These are phyloP conservation scores for Aspergillus unguis DNA, from an alignment of 2,329 filamentous ascomycete species.

Conservation along the genomic window DNA sequence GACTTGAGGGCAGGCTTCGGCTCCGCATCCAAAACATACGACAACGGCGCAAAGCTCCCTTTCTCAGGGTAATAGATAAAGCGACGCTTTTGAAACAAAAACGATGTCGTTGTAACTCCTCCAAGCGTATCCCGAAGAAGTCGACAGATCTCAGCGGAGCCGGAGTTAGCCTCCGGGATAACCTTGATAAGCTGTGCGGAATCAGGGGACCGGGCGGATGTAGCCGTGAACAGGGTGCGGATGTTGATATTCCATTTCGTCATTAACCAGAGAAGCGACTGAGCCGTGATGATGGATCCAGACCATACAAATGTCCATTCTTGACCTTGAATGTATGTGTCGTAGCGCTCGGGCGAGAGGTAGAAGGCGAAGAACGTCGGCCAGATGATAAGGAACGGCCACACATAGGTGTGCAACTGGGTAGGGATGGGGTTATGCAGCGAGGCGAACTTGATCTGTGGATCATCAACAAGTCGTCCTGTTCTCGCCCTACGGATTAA, in stretches of 20 bases:
- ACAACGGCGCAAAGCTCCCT: slow-evolving; percentile 74
- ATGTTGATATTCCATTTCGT: slow-evolving; percentile 97
- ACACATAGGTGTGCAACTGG: slow-evolving; percentile 81
- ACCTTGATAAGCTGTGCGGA: slow-evolving; percentile 88
- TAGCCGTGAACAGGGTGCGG: slow-evolving; percentile 75
- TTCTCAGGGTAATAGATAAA: slow-evolving; percentile 76
- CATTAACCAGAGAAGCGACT: slow-evolving; percentile 88
- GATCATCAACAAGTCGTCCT: slow-evolving; percentile 72
- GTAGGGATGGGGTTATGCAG: slow-evolving; percentile 82
- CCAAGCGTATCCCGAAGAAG: slow-evolving; percentile 72
- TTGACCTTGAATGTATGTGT: slow-evolving; percentile 83
- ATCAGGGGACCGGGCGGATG: slow-evolving; percentile 64
- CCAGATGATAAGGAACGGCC: slow-evolving; percentile 91
- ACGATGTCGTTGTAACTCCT: slow-evolving; percentile 74
- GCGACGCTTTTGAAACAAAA: slow-evolving; percentile 96
- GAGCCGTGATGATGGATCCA: slow-evolving; percentile 79
- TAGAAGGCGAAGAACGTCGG: slow-evolving; percentile 88
- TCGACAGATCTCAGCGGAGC: slow-evolving; percentile 80
- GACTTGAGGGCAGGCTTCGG: slow-evolving; percentile 73
- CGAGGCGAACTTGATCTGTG: slow-evolving; percentile 82
- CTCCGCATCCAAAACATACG: slow-evolving; percentile 78
- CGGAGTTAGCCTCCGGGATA: slow-evolving; percentile 83
- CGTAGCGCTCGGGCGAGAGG: slow-evolving; percentile 76
- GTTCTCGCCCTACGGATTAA: slow-evolving; percentile 56
- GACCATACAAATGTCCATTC: slow-evolving; percentile 99